Evolutionary conservation across 768 basidiomycete species (phyloP), one percentile per base, ranked within the genome.

Genomic region (Lactarius sp.): DNA sequence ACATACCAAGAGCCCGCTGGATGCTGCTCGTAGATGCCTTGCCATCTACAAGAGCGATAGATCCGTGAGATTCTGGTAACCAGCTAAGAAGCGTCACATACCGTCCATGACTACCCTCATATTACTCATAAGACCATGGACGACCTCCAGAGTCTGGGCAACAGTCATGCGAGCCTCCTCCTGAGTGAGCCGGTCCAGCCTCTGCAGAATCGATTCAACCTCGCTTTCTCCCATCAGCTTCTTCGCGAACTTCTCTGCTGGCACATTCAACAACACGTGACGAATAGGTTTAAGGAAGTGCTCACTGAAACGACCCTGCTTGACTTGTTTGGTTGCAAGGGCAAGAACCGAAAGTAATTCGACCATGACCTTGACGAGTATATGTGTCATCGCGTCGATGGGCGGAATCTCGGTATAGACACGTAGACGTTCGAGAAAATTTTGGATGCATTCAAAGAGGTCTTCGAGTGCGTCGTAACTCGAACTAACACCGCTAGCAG

Each of bases 301-400:
- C 62, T 20, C 14, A 64, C 62, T 59, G 9, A 64, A n/a, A 7
- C 57, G 36, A 6, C 62, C 46, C n/a, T 53, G 57, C 7, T 46
- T 47, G 1, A 54, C 59, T 14, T 64, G 56, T 3, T 64, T 64
- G 0, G 44, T 64, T 27, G 57, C 57, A 3, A 64, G 36, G n/a
- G 51, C 57, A 39, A 64, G 57, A 9, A 64, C 52, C 1, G 57
- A 52, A 8, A 64, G 46, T 37, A 59, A 31, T 22, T 64, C n/a
- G 1, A 13, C 57, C 44, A 64, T 34, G 1, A 64, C 34, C 6
- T 54, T 64, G 1, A 47, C 44, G 1, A 59, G 31, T 1, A 59
- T 56, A 7, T 52, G 36, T 8, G 36, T 52, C 52, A 64, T 54
- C 9, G n/a, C 7, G 4, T 27, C 18, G 6, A 44, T 47, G n/a